Evolutionary conservation across 371 early-diverging fungal species (phyloP).

Genomic region (Mucor mucedo): DNA sequence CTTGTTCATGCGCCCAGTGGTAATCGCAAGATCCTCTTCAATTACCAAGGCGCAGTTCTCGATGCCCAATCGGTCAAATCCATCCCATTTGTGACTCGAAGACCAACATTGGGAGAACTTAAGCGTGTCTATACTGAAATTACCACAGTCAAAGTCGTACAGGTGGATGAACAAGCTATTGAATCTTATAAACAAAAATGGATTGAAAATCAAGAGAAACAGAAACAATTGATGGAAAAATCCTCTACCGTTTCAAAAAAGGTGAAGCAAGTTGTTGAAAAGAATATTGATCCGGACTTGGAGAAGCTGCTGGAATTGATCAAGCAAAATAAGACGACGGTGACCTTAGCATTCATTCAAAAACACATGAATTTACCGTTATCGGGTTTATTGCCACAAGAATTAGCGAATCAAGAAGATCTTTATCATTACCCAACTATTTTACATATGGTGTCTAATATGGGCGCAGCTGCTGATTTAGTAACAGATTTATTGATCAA

Average conservation of each 20-base stretch:
- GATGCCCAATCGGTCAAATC: conserved; percentile 57
- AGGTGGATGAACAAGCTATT: conserved; percentile 45
- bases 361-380: conserved; percentile 38
- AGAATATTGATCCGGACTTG: conserved; percentile 23
- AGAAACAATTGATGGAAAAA: conserved; percentile 36
- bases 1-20: conserved; percentile 72
- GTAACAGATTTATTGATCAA: conserved; percentile 69
- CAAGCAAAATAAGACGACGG: conserved; percentile 61
- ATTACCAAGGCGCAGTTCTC: conserved; percentile 68
- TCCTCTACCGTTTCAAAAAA: conserved; percentile 16
- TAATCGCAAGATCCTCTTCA: conserved; percentile 65
- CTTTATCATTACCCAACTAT: conserved; percentile 64
- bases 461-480: conserved; percentile 57
- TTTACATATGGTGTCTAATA: conserved; percentile 69
- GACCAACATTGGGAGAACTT: conserved; percentile 77
- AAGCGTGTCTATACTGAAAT: conserved; percentile 56
- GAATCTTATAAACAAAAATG: conserved; percentile 32
- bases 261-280: conserved; percentile 3
- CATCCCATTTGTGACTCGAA: conserved; percentile 78
- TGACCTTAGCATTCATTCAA: conserved; percentile 45
- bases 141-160: conserved; percentile 57
- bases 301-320: conserved; percentile 53
- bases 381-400: conserved; percentile 52
- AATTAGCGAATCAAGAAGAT: conserved; percentile 41
- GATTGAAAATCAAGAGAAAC: conserved; percentile 34